These are phyloP conservation scores for Flaveria floridana DNA, from an alignment of 140 eudicot species.

Conservation along the genomic window DNA sequence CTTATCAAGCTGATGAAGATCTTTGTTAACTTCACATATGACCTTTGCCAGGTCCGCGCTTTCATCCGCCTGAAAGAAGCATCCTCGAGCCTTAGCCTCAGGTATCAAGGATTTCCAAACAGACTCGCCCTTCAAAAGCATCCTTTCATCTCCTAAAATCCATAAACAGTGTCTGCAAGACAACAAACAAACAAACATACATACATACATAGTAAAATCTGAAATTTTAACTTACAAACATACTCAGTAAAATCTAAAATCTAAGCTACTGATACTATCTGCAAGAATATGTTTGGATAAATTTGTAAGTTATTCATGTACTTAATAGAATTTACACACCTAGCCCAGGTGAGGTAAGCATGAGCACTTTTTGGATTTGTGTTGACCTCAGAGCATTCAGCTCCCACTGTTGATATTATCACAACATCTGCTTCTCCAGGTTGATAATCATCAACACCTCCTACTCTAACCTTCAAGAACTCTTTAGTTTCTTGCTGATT, in stretches of 20 bases:
- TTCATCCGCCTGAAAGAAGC: slow-evolving; percentile 67
- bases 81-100: slow-evolving; percentile 54
- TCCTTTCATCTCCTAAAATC: slow-evolving; percentile 66
- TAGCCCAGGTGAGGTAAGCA: slow-evolving; percentile 62
- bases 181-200: too few species aligned
- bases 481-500: slow-evolving; percentile 29
- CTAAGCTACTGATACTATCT: too few species aligned
- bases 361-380: slow-evolving; percentile 34
- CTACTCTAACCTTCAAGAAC: slow-evolving; percentile 43
- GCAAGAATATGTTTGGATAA: not conserved
- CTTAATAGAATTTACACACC: slow-evolving; percentile 30
- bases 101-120: slow-evolving; percentile 50
- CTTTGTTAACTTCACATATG: slow-evolving; percentile 59
- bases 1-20: slow-evolving; percentile 68
- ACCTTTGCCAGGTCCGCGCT: slow-evolving; percentile 45
- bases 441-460: slow-evolving; percentile 41
- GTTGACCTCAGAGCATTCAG: slow-evolving; percentile 19
- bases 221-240: too few species aligned
- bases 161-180: slow-evolving; percentile 59
- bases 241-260: too few species aligned
- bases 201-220: not conserved
- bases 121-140: slow-evolving; percentile 37
- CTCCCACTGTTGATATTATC: slow-evolving; percentile 59
- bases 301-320: not conserved
- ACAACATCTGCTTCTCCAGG: slow-evolving; percentile 49